A percentile compares a stretch with the other conserved stretches of the same genome.
phyloP scores from a whole-genome alignment of 345 rosid species.

The Pugionium dolabratum region DNA sequence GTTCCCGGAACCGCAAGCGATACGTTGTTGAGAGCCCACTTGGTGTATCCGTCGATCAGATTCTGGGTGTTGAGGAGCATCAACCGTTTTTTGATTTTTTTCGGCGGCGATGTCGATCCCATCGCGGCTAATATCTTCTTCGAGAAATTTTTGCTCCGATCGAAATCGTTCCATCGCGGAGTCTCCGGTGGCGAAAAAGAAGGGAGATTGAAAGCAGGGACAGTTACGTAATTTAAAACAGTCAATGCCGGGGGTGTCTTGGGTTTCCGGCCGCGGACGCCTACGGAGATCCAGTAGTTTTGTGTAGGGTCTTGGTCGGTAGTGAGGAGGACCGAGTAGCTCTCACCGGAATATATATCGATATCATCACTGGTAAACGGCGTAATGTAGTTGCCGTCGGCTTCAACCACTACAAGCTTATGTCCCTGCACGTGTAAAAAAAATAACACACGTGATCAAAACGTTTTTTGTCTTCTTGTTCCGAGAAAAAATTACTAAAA shows the following conservation, averaged over 20 bases:
- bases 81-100: conserved; percentile 40
- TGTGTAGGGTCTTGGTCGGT: conserved; percentile 53
- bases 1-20: conserved; percentile 62
- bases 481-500: too few species aligned
- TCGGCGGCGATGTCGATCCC: conserved; percentile 55
- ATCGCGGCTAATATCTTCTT: conserved; percentile 42
- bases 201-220: conserved; percentile 47
- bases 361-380: conserved; percentile 60
- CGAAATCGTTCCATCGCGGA: conserved; percentile 65
- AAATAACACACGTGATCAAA: conserved; percentile 12
- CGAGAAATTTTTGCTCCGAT: conserved; percentile 52
- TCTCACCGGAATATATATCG: conserved; percentile 81
- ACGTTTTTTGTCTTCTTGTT: not conserved
- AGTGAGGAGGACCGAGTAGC: conserved; percentile 66
- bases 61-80: conserved; percentile 78
- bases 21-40: conserved; percentile 78
- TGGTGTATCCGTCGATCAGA: conserved; percentile 47
- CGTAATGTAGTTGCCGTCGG: conserved; percentile 78
- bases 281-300: conserved; percentile 62
- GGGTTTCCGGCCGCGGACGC: conserved; percentile 62
- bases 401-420: conserved; percentile 77
- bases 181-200: conserved; percentile 54
- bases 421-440: conserved; percentile 54
- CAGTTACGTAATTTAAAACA: conserved; percentile 52
- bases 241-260: conserved; percentile 62